Evolutionary conservation across 2,329 filamentous ascomycete species (phyloP).

Genomic region (Talaromyces sp.): DNA sequence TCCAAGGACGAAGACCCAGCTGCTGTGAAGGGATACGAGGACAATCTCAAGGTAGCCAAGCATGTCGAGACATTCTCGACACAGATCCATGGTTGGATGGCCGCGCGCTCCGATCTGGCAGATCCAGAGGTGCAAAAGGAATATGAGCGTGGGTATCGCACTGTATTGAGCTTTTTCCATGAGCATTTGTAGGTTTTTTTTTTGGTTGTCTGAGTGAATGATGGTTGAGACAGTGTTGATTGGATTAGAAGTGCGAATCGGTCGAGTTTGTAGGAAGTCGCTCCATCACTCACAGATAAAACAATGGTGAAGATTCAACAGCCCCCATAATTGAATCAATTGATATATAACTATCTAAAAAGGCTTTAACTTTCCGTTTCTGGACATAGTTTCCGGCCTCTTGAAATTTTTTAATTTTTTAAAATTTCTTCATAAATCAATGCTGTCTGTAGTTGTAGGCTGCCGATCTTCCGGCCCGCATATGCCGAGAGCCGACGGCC

Average conservation of each 20-base stretch:
- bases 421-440: background rate
- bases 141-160: conserved; percentile 42
- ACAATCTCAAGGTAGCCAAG: conserved; percentile 34
- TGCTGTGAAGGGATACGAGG: conserved; percentile 38
- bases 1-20: conserved; percentile 53
- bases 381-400: background rate
- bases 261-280: background rate
- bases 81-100: conserved; percentile 46
- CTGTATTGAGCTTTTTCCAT: conserved; percentile 37
- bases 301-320: too few species aligned
- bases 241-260: background rate
- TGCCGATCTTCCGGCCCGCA: background rate
- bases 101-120: conserved; percentile 37
- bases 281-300: background rate
- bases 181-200: conserved; percentile 29
- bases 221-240: background rate
- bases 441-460: background rate
- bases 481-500: background rate
- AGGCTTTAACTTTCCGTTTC: background rate
- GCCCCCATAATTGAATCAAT: background rate
- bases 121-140: conserved; percentile 37
- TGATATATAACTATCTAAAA: background rate
- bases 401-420: background rate
- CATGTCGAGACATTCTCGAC: conserved; percentile 41
- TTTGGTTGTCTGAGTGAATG: background rate